Base-by-base conservation (phyloP, 176 grass and related monocot species). In the Microstegium vimineum region DNA sequence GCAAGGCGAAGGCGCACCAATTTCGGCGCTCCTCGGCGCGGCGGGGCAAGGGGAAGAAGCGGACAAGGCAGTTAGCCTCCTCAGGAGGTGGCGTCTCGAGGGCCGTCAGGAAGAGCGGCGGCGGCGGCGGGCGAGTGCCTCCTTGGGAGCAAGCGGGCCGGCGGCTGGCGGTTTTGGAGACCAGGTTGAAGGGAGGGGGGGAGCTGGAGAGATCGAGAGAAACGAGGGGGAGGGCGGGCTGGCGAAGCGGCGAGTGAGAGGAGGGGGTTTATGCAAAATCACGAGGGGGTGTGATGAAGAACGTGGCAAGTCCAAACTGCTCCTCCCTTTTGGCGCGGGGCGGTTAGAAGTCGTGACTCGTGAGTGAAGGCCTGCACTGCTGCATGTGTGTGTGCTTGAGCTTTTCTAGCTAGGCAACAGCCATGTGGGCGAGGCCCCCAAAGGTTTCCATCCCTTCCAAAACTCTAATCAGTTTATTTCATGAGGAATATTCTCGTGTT, bases 231-330 rank as follows among this genome's bases (percentile, higher is more conserved):
- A 51, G 42, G 77, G 46, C 8, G 63, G 36, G 34, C 23, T 49
- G 3, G n/a, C n/a, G 26, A 31, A 68, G 25, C 23, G 28, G 33
- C 5, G 30, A 40, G 51, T 2, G 62, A 38, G 26, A 11, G 0
- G 38, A 67, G 62, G 83, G 80, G 83, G 69, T 84, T 83, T 87
- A 68, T 82, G 42, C 31, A 46, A 89, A 86, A 87, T 28, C 2
- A 7, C 0, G 0, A 10, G 66, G 38, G 12, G 38, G 30, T 13
- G 10, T 28, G 56, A 62, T 12, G 70, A 52, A 42, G 71, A 45
- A 76, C 87, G 87, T 75, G 76, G 75, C 42, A 32, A 69, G 77
- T 52, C 32, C 22, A 42, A 88, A 88, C 86, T 8, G 57, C 51
- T 54, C 43, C 14, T 1, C 42, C 64, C 66, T 83, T 87, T 88